phyloP scores from a whole-genome alignment of 805 yeast species.

The Priceomyces fermenticarens region DNA sequence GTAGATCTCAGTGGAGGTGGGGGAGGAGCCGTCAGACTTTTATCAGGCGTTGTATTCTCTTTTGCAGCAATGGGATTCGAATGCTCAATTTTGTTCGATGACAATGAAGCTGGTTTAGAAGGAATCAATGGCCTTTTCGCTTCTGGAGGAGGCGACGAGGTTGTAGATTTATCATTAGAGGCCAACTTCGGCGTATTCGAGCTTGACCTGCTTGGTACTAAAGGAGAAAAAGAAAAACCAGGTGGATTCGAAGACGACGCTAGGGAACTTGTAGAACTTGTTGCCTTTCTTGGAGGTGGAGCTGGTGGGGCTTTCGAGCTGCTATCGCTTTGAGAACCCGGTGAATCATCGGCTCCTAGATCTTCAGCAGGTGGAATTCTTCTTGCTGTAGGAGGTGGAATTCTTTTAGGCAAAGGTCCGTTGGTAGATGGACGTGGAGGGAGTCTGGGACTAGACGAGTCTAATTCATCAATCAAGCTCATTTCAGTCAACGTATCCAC shows the following conservation, averaged over 20 bases:
- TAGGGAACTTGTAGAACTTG: slow-evolving; percentile 4
- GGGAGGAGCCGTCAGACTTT: slow-evolving; percentile 8
- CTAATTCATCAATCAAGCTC: slow-evolving; percentile 31
- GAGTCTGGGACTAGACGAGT: slow-evolving; percentile 19
- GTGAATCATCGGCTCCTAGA: neutral
- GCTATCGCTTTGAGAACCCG: neutral
- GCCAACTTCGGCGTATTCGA: slow-evolving; percentile 21
- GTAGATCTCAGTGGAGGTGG: slow-evolving; percentile 6
- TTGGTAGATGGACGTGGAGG: slow-evolving; percentile 14
- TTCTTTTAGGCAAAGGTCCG: slow-evolving; percentile 19
- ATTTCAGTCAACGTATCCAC: slow-evolving; percentile 31
- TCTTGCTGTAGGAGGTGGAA: slow-evolving; percentile 33
- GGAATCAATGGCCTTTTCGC: slow-evolving; percentile 35
- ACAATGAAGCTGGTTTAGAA: slow-evolving; percentile 28
- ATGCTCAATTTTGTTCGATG: slow-evolving; percentile 15
- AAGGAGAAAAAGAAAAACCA: slow-evolving; percentile 37
- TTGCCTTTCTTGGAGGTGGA: slow-evolving; percentile 15
- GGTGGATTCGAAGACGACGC: slow-evolving; percentile 19
- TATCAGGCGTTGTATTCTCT: neutral
- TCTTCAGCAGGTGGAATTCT: slow-evolving; percentile 23
- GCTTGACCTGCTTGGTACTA: slow-evolving; percentile 34
- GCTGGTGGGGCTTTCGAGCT: slow-evolving; percentile 19
- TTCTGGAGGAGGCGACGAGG: slow-evolving; percentile 10
- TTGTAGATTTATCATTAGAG: slow-evolving; percentile 7
- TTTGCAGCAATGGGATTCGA: too few species aligned